Evolutionary conservation across 140 eudicot species (phyloP), one percentile per base, ranked within the genome.

Genomic region (Flaveria floridana): DNA sequence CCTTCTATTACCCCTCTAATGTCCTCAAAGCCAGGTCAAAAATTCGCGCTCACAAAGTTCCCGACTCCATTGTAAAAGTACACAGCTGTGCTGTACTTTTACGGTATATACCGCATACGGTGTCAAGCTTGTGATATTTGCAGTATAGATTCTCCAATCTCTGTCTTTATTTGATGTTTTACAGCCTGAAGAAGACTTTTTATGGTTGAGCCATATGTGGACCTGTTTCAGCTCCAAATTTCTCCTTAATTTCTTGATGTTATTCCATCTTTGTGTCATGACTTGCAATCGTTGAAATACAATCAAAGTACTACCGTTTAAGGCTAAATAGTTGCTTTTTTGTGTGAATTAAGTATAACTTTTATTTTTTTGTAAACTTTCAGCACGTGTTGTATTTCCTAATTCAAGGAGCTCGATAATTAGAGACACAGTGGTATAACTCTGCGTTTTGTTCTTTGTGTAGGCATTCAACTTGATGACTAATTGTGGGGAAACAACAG

Each of bases 381-480:
- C 39, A 44, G 28, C 13, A 28, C 1, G 25, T 12, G 55, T 37
- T 44, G 14, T 21, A 2, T 0, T 2, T 34, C 41, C 41, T 34
- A 34, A 34, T 34, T 34, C 34, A 53, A 25, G 8, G 58, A 14
- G 44, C 55, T 19, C 53, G 26, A 62, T 65, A n/a, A 26, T 28
- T 53, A 18, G 37, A 55, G 52, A 30, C 34, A 7, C 23, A 16
- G 11, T 77, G 52, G 30, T 47, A 37, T 37, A 9, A 34, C 23
- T 80, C 10, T 28, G 18, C 73, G 18, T 64, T 48, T 44, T 44
- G 65, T 13, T 44, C 11, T 59, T 67, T 72, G 13, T 70, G 71
- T 86, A 94, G 99, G 99, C 96, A 71, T 80, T 90, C 75, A 78
- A 56, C 82, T 74, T 94, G 86, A 62, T 88, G 85, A 84, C 59